Conservation (phyloP, 306 rosid species). For the Gynostemma pentaphyllum region DNA sequence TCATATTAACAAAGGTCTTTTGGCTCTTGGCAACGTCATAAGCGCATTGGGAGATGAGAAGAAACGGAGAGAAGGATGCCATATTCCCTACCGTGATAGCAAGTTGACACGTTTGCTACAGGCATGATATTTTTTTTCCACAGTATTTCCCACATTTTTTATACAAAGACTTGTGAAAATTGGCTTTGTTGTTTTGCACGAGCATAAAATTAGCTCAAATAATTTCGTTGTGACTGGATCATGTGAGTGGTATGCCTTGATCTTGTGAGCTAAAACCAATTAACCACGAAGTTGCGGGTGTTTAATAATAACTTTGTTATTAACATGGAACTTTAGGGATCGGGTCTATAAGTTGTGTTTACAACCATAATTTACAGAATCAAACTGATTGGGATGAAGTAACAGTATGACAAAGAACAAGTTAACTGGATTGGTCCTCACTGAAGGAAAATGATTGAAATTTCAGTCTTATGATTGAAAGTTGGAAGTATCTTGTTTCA, state of each 20-base stretch:
- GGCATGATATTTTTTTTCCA: constrained; percentile 26
- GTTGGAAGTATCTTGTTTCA: not conserved
- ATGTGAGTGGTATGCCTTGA: not conserved
- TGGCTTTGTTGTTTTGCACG: not conserved
- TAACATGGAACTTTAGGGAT: not conserved
- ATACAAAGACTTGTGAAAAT: not conserved
- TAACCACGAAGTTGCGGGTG: not conserved
- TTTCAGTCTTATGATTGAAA: not conserved
- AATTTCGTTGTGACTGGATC: not conserved
- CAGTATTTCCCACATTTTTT: not conserved
- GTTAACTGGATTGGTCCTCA: not conserved
- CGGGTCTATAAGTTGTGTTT: not conserved
- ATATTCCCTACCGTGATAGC: constrained; percentile 95
- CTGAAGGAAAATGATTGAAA: not conserved
- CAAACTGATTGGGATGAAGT: not conserved
- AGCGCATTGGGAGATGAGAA: constrained; percentile 97
- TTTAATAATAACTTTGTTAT: not conserved
- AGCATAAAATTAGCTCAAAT: not conserved
- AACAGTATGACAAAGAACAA: not conserved
- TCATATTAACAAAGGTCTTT: constrained; percentile 87
- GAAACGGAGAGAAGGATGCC: constrained; percentile 92
- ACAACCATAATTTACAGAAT: not conserved
- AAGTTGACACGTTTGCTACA: constrained; percentile 84
- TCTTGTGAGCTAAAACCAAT: not conserved
- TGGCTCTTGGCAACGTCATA: constrained; percentile 92